phyloP scores from a whole-genome alignment of 2,329 filamentous ascomycete genomes.

The Cordyceps farinosa region DNA sequence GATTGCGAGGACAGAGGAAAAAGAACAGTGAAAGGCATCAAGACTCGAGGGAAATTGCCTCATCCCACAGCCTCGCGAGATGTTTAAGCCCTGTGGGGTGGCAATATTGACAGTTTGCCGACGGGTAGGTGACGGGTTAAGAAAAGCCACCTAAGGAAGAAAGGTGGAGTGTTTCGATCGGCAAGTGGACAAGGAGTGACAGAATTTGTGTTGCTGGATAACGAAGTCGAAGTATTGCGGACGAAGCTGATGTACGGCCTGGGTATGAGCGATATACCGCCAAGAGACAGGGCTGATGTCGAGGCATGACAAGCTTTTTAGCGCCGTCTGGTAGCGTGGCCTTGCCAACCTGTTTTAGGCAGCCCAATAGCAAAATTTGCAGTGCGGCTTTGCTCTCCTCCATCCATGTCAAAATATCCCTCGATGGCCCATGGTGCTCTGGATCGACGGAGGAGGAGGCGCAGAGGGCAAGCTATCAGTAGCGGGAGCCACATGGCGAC shows the following conservation, averaged over 20 bases:
- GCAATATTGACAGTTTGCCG: background rate
- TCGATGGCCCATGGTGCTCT: background rate
- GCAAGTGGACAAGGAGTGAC: background rate
- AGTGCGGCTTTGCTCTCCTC: background rate
- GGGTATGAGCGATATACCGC: constrained; percentile 14
- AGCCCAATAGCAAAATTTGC: background rate
- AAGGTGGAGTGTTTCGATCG: constrained; percentile 4
- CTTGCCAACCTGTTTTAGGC: background rate
- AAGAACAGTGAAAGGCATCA: background rate
- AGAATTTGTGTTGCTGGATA: background rate
- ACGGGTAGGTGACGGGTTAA: background rate
- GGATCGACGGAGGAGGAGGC: background rate
- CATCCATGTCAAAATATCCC: background rate
- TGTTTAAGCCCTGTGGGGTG: background rate
- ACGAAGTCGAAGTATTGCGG: background rate
- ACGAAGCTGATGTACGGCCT: background rate
- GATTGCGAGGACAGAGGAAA: background rate
- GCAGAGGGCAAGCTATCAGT: background rate
- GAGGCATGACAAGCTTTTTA: constrained; percentile 13
- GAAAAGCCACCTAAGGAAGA: background rate
- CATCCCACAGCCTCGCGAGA: constrained; percentile 10
- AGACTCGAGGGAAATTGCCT: constrained; percentile 9
- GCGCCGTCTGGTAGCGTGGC: background rate
- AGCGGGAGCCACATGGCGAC: background rate
- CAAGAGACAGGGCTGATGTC: constrained; percentile 11